Evolutionary conservation across 2,329 filamentous ascomycete genomes (phyloP).

Genomic region (Calonectria pseudoreteaudii): DNA sequence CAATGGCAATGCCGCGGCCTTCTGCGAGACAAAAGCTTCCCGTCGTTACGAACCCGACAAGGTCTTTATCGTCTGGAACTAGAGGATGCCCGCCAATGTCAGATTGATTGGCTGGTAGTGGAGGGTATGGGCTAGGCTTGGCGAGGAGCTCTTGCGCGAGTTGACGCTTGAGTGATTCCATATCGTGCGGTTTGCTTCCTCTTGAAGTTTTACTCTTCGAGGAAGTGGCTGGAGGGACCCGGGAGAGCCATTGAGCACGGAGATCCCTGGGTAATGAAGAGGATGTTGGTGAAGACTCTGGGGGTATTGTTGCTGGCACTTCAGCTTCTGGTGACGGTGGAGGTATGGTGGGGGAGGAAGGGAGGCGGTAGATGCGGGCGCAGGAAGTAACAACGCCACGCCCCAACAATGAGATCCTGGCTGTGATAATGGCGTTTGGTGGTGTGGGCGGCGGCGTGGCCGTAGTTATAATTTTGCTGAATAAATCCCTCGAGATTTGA

Average conservation of each 20-base stretch:
- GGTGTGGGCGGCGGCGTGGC: slow-evolving; percentile 42
- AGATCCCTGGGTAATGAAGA: slow-evolving; percentile 60
- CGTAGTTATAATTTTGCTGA: slow-evolving; percentile 45
- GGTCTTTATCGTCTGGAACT: slow-evolving; percentile 79
- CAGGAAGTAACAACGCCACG: slow-evolving; percentile 78
- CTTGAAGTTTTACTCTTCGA: slow-evolving; percentile 23
- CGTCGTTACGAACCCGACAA: slow-evolving; percentile 91
- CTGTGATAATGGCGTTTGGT: slow-evolving; percentile 63
- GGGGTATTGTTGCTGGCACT: slow-evolving; percentile 59
- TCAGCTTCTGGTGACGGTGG: slow-evolving; percentile 52
- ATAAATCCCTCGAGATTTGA: slow-evolving; percentile 43
- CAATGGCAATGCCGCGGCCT: slow-evolving; percentile 82
- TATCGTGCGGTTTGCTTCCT: slow-evolving; percentile 37
- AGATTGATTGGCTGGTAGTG: slow-evolving; percentile 50
- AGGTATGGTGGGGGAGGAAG: slow-evolving; percentile 37
- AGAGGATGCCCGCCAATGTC: slow-evolving; percentile 68
- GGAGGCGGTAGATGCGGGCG: slow-evolving; percentile 89
- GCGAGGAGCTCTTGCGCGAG: slow-evolving; percentile 62
- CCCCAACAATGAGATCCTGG: slow-evolving; percentile 74
- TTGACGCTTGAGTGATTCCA: slow-evolving; percentile 56
- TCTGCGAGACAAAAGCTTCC: slow-evolving; percentile 85
- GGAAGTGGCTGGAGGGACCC: slow-evolving; percentile 49
- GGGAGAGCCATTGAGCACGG: slow-evolving; percentile 78
- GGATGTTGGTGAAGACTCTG: slow-evolving; percentile 21
- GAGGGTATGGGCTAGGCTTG: slow-evolving; percentile 45